These are phyloP conservation scores for Volutella citrinella DNA, from an alignment of 2,329 filamentous ascomycete genomes.

Conservation along the genomic window DNA sequence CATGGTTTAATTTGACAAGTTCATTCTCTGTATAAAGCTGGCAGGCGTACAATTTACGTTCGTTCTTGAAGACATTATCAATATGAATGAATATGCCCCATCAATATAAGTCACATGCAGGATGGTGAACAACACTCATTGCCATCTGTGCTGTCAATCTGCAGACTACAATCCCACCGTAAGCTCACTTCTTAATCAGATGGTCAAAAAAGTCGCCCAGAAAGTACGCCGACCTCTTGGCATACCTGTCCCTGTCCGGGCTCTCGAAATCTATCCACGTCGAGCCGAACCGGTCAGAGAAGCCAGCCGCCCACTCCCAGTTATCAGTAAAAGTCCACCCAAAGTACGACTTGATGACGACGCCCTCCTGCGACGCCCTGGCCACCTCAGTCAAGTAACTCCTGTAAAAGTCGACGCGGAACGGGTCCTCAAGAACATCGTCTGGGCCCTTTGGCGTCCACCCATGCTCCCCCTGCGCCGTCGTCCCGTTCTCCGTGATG, in stretches of 20 bases:
- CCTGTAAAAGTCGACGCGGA: constrained; percentile 36
- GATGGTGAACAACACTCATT: too few species aligned
- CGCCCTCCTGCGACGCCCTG: constrained; percentile 34
- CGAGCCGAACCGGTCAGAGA: constrained; percentile 36
- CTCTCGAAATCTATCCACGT: constrained; percentile 37
- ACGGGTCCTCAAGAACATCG: constrained; percentile 35
- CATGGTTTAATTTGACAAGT: too few species aligned
- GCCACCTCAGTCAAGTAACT: constrained; percentile 37
- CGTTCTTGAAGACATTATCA: too few species aligned
- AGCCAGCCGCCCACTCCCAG: constrained; percentile 44
- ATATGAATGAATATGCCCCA: too few species aligned
- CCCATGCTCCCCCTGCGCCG: constrained; percentile 36
- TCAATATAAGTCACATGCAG: too few species aligned
- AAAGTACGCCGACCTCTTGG: constrained; percentile 21
- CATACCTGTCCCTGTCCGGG: constrained; percentile 14
- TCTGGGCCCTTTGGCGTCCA: constrained; percentile 27
- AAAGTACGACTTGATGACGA: constrained; percentile 38
- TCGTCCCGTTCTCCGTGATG: constrained; percentile 42
- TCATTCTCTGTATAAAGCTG: too few species aligned
- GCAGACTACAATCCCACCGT: too few species aligned
- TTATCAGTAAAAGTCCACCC: constrained; percentile 42
- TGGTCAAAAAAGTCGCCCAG: constrained; percentile 17
- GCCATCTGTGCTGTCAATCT: too few species aligned
- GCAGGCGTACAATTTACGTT: too few species aligned
- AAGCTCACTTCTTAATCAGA: constrained; percentile 13